Conservation (phyloP, 2,329 filamentous ascomycete species). For the Trichoderma simmonsii region DNA sequence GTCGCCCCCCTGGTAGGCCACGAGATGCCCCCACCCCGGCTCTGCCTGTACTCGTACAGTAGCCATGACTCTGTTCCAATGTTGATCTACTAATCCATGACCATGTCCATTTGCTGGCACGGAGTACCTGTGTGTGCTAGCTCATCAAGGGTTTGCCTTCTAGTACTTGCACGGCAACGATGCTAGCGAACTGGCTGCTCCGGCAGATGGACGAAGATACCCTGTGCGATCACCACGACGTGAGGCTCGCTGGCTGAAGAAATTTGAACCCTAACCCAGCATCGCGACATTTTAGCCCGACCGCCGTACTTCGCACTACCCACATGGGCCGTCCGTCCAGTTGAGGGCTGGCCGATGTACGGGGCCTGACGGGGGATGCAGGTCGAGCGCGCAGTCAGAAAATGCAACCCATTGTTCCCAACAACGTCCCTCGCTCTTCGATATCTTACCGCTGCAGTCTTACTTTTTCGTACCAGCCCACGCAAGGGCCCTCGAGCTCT, state of each 20-base stretch:
- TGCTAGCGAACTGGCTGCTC: neutral
- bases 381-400: neutral
- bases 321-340: neutral
- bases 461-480: neutral
- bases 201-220: neutral
- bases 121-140: neutral
- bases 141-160: neutral
- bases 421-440: neutral
- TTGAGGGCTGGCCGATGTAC: neutral
- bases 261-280: conserved; percentile 4
- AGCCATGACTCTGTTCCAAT: neutral
- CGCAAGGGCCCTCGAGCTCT: conserved; percentile 4
- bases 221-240: neutral
- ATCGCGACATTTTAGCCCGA: conserved; percentile 15
- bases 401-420: conserved; percentile 4
- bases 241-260: neutral
- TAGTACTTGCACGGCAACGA: neutral
- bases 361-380: conserved; percentile 1
- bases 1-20: conserved; percentile 9
- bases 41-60: neutral
- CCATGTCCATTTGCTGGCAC: neutral
- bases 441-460: neutral
- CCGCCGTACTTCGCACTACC: conserved; percentile 6
- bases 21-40: neutral
- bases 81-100: neutral